Percentiles rank a stretch among this genome's conserved stretches.
Conservation (phyloP, 441 rosid species). For the Cnidoscolus chayamansa region DNA sequence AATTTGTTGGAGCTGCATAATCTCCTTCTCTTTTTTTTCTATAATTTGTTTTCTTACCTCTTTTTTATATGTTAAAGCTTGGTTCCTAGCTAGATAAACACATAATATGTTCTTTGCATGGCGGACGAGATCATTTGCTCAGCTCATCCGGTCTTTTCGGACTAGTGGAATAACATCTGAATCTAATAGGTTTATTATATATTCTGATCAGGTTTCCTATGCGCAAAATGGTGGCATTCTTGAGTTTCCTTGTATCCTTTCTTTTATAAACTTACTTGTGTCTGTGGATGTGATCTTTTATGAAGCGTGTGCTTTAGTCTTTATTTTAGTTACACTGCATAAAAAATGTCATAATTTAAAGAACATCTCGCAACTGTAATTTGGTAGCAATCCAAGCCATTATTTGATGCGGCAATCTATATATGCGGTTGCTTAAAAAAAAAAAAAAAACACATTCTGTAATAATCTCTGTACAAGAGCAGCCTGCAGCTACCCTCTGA, state of each 20-base stretch:
- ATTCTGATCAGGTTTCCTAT: neutral
- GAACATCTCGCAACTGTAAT: neutral
- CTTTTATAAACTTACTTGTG: neutral
- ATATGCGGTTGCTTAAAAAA: neutral
- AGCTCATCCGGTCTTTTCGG: slow-evolving; percentile 7
- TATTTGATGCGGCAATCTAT: neutral
- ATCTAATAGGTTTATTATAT: neutral
- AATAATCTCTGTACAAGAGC: neutral
- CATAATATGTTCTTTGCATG: slow-evolving; percentile 17
- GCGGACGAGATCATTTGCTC: slow-evolving; percentile 16
- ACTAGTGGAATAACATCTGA: neutral
- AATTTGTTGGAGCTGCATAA: slow-evolving; percentile 9
- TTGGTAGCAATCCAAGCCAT: neutral
- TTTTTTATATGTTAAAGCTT: slow-evolving; percentile 6
- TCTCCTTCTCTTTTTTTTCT: neutral
- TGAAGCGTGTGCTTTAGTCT: slow-evolving; percentile 16
- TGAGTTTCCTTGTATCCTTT: slow-evolving; percentile 12
- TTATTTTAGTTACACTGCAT: slow-evolving; percentile 19
- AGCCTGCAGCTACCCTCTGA: neutral
- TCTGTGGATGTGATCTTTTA: slow-evolving; percentile 17
- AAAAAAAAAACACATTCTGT: neutral
- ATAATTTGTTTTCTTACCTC: slow-evolving; percentile 7
- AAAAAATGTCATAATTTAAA: neutral
- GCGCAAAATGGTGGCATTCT: neutral
- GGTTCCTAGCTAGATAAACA: slow-evolving; percentile 24